Evolutionary conservation across 163 green algal species (phyloP).

Genomic region (Coccomyxa subellipsoidea): DNA sequence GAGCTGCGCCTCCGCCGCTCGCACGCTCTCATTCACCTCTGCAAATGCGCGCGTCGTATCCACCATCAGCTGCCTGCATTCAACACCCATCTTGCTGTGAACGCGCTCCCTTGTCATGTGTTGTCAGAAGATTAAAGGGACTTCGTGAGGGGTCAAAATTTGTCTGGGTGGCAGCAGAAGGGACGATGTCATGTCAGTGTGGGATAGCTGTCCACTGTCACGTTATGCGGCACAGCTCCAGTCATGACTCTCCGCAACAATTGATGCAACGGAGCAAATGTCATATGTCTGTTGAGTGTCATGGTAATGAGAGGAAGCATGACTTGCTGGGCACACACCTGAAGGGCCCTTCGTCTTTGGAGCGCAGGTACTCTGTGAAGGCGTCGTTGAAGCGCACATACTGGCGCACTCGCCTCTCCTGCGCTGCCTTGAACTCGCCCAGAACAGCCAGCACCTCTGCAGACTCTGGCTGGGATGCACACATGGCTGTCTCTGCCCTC

Average conservation of each 20-base stretch:
- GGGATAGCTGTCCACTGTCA: too few species aligned
- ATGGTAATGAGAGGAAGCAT: too few species aligned
- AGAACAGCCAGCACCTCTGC: neutral
- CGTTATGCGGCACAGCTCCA: too few species aligned
- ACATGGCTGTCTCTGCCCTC: neutral
- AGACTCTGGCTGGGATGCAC: neutral
- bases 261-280: too few species aligned
- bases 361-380: neutral
- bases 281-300: too few species aligned
- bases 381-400: neutral
- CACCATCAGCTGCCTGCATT: slow-evolving; percentile 5
- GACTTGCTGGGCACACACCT: too few species aligned
- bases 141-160: too few species aligned
- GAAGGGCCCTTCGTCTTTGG: neutral
- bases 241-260: too few species aligned
- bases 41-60: neutral
- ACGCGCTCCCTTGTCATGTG: too few species aligned
- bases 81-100: neutral
- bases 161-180: too few species aligned
- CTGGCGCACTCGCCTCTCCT: neutral
- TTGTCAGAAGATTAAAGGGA: too few species aligned
- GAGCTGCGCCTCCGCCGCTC: neutral
- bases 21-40: slow-evolving; percentile 6
- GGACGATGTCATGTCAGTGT: too few species aligned
- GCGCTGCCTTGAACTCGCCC: neutral